Evolutionary conservation across 768 basidiomycete genomes (phyloP), one percentile per base, ranked within the genome.

Genomic region (Leccinum subtestaceum): DNA sequence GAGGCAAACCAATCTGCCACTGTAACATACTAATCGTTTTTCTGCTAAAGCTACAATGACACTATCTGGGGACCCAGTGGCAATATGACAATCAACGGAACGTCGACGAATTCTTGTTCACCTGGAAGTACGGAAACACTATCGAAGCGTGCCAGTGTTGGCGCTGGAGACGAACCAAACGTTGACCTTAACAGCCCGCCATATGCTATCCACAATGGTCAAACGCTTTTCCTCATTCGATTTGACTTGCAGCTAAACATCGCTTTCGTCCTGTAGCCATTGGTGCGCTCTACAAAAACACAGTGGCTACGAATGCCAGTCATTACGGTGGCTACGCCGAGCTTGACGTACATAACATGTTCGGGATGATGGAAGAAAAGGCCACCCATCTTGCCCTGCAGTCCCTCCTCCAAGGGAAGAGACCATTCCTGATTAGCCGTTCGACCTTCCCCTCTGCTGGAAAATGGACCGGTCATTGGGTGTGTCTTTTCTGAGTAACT

Each of bases 391-490:
- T 81, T 25, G 86, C 87, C 4, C 59, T 90, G 47, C 75, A 78
- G 63, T 67, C 79, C 6, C 71, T 89, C 54, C 71, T 79, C 3
- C 80, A 84, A 2, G 83, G 82, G 4, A 80, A 83, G 67, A 79
- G 89, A 6, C 89, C 89, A 1, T 92, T 89, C 74, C 61, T 88
- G 58, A 88, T 89, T 64, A 80, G 81, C 63, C 83, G 87, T 9
- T 87, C 86, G 27, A 88, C 87, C 0, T 88, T 88, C 72, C 77
- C 86, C 5, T 84, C 84, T 45, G 73, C 86, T 0, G 88, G 88
- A 17, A 85, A 76, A 65, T 89, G 86, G 85, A 79, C 85, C 25
- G 88, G 86, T 0, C 87, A 89, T 68, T 89, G 88, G 87, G 84
- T 85, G 69, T 25, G 61, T 40, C 32, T 50, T 46, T 38, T 3